Base-by-base conservation (phyloP, 768 basidiomycete species). In the Mycena rebaudengoi region DNA sequence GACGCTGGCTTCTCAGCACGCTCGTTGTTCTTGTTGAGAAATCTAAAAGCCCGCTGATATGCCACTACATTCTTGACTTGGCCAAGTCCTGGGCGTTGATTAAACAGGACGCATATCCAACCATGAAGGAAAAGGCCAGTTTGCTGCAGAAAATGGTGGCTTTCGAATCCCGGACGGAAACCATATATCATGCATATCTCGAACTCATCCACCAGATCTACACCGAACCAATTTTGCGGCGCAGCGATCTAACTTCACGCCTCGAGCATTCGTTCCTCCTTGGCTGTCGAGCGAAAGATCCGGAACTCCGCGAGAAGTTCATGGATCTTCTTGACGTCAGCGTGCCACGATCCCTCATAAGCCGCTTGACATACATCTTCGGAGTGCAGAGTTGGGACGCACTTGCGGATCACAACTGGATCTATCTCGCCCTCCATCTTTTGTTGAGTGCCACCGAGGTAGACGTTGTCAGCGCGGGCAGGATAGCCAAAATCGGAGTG, bases 361-460 rank as follows among this genome's bases (percentile, higher is more conserved):
- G 85, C 62, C 91, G 98, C 26, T 76, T 99, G 46, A 90, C 91
- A 39, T 98, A 96, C 75, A 88, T 99, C 66, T 82, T 97, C 37
- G 95, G 92, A 25, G 91, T 96, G 16, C 97, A 99, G 76, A 95
- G 84, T 69, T 99, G 98, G 98, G 98, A 99, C 59, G 87, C 90
- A 2, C 78, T 99, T 20, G 88, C 93, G 3, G 95, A 97, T 63
- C 88, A 92, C 56, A 95, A 98, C 70, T 99, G 98, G 98, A 90
- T 96, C 32, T 90, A 92, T 67, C 84, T 99, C 20, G 95, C 96
- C 16, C 80, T 98, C 26, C 92, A 97, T 71, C 88, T 98, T 32
- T 79, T 99, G 10, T 85, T 99, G 18, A 93, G 94, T 23, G 79
- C 85, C 20, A 76, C 77, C 13, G 85, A 86, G 64, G 58, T 80